Conservation (phyloP, 257 asterid species). For the Solanum ossicruentum region DNA sequence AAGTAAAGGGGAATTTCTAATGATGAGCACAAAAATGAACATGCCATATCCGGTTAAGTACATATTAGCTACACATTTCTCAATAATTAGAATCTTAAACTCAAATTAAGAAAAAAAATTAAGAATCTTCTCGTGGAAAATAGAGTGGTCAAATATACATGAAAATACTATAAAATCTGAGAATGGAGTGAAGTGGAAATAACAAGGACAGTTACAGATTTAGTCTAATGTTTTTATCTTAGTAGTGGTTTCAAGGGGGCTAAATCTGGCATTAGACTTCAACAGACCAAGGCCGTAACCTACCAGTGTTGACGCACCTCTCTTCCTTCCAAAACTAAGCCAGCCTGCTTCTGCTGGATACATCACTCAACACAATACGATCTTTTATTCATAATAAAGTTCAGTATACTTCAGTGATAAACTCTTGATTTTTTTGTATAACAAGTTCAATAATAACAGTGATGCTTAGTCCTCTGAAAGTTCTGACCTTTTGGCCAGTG, state of each 20-base stretch:
- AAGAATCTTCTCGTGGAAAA: background rate
- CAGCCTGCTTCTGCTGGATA: background rate
- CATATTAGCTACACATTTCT: background rate
- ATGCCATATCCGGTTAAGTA: background rate
- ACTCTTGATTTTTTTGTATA: background rate
- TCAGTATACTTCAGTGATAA: background rate
- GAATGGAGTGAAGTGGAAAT: background rate
- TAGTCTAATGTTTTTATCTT: background rate
- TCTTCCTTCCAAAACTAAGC: background rate
- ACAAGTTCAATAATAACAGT: background rate
- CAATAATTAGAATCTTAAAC: background rate
- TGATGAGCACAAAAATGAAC: background rate
- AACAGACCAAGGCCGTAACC: background rate
- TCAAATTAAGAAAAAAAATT: background rate
- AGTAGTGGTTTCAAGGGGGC: background rate
- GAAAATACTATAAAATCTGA: background rate
- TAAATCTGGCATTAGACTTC: background rate
- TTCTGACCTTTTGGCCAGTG: background rate
- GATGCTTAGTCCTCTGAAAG: background rate
- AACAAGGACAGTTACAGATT: background rate
- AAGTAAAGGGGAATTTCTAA: background rate
- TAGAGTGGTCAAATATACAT: background rate
- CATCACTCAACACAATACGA: background rate
- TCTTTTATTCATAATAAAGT: background rate
- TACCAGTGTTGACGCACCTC: background rate